Conservation (phyloP, 2,329 filamentous ascomycete species). For the Colletotrichum tanaceti region DNA sequence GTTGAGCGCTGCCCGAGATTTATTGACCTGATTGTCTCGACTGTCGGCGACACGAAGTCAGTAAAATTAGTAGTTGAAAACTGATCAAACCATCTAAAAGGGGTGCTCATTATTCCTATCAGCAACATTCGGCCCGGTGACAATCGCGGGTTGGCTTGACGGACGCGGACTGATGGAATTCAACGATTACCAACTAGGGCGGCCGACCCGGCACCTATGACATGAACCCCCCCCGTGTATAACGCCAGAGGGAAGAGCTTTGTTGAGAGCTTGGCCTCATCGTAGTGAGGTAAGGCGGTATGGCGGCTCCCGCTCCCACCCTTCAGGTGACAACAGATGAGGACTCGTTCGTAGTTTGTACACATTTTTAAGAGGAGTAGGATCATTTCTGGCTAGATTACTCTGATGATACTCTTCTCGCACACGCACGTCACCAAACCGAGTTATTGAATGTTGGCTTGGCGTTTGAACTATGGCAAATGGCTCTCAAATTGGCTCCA, state of each 20-base stretch:
- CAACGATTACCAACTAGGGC: neutral
- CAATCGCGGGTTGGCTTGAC: neutral
- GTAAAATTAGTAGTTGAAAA: no score
- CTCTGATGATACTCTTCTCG: no score
- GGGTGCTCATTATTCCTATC: neutral
- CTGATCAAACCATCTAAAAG: no score
- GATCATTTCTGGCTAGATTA: neutral
- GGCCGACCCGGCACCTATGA: no score
- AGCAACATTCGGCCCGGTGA: neutral
- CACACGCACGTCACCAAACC: neutral
- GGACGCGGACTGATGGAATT: neutral
- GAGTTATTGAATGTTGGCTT: neutral
- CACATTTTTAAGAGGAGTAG: neutral
- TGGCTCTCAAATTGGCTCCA: no score
- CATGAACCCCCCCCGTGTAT: no score
- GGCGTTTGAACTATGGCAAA: no score
- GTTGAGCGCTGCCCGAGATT: neutral
- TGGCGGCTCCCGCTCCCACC: neutral
- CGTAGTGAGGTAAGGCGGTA: no score
- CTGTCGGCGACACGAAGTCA: rapidly evolving
- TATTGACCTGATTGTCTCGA: no score
- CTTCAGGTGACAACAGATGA: neutral
- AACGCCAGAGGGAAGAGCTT: no score
- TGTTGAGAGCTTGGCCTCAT: no score
- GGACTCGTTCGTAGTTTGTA: no score